A percentile compares a stretch with the other conserved stretches of the same genome.
These are phyloP conservation scores for Beauveria medogensis DNA, from an alignment of 2,329 filamentous ascomycete species.

Conservation along the genomic window DNA sequence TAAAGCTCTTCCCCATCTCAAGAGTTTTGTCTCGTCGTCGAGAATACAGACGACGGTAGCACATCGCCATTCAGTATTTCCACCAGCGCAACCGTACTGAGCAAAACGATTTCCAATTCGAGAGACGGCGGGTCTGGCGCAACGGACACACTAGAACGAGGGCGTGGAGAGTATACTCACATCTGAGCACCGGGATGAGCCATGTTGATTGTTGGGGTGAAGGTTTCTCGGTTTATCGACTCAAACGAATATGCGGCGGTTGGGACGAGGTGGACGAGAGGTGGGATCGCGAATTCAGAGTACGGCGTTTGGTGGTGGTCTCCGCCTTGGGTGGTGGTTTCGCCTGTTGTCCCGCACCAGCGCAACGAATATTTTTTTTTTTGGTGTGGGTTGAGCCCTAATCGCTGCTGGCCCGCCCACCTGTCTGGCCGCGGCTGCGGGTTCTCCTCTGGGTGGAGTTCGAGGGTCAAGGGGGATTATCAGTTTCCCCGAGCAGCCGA, in stretches of 20 bases:
- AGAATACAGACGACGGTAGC: no score
- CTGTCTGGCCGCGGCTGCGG: neutral
- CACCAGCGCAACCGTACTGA: neutral
- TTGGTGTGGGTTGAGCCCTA: slow-evolving; percentile 26
- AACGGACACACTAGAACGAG: neutral
- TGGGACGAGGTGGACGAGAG: slow-evolving; percentile 1
- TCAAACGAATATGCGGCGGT: slow-evolving; percentile 1
- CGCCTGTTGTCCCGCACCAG: slow-evolving; percentile 7
- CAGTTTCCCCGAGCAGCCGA: neutral
- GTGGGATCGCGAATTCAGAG: slow-evolving; percentile 10
- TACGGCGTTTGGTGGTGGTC: slow-evolving; percentile 5
- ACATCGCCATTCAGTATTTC: neutral
- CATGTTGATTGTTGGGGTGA: slow-evolving; percentile 40
- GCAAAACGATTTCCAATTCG: neutral
- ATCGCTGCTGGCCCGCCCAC: slow-evolving; percentile 9
- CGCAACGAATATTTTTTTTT: slow-evolving; percentile 15
- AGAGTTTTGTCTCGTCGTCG: neutral
- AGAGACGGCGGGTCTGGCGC: neutral
- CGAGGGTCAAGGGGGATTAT: neutral
- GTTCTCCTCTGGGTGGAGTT: neutral
- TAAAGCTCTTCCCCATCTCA: neutral
- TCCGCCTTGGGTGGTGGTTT: slow-evolving; percentile 4
- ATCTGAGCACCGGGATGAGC: slow-evolving; percentile 55
- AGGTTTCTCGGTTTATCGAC: neutral
- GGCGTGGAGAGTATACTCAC: slow-evolving; percentile 35